Evolutionary conservation across 2,329 filamentous ascomycete genomes (phyloP), one percentile per base, ranked within the genome.

Genomic region (Tolypocladium endophyticum): DNA sequence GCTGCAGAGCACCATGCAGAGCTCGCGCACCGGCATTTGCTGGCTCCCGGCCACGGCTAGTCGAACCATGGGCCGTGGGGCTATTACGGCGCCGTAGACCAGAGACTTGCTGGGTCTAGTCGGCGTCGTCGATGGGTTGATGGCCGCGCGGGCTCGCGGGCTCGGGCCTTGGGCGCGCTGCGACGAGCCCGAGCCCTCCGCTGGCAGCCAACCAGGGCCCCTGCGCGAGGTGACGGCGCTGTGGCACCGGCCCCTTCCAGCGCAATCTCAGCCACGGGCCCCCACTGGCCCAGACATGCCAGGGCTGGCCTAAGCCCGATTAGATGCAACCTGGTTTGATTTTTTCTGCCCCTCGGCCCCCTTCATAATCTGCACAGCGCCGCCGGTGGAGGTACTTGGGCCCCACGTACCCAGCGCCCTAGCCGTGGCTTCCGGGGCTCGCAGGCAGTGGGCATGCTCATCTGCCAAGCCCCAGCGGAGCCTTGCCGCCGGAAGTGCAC

Each of bases 21-120:
- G 30, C 30, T 59, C 33, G 28, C 53, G 33, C n/a, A 33, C 55
- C 61, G 61, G 60, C 61, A 60, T 56, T 60, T 58, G 25, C 54
- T 33, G 59, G 59, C 54, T 47, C 61, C 61, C 35, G 35, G 20
- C n/a, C 43, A n/a, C n/a, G 60, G 61, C 53, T 25, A 39, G 55
- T 45, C 60, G 58, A 55, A 53, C 56, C 6, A 53, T n/a, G 50
- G 20, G 50, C 18, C 50, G 28, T 12, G 28, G 50, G 25, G 25
- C 45, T 4, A 18, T n/a, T n/a, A n/a, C n/a, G n/a, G 1, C 11
- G 7, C 18, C n/a, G 11, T 9, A 47, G 43, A 23, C 4, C 1
- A 25, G n/a, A 47, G 43, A 47, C n/a, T n/a, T n/a, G n/a, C n/a
- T n/a, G n/a, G n/a, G n/a, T n/a, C n/a, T n/a, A n/a, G 39, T 18